Percentiles rank a stretch among this genome's conserved stretches.
phyloP scores from a whole-genome alignment of 106 monocot species.

The Platanthera guangdongensis region DNA sequence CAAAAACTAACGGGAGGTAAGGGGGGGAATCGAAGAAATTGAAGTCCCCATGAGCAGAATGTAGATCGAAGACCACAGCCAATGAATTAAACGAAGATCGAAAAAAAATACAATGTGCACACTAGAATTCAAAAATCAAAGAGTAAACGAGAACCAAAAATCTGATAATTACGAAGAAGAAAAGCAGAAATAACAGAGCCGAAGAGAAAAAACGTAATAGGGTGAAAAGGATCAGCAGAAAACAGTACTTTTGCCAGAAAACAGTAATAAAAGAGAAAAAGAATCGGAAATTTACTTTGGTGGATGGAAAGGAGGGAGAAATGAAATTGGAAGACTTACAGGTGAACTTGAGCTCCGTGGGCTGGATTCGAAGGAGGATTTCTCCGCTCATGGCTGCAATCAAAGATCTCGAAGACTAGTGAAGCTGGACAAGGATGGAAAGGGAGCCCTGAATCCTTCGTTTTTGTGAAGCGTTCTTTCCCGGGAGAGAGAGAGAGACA shows the following conservation, averaged over 20 bases:
- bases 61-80: too few species aligned
- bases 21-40: too few species aligned
- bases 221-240: too few species aligned
- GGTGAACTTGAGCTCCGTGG: constrained; percentile 15
- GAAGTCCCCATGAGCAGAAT: too few species aligned
- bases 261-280: too few species aligned
- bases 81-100: too few species aligned
- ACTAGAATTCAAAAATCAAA: too few species aligned
- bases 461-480: not conserved
- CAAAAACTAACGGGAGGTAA: too few species aligned
- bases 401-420: not conserved
- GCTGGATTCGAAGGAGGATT: constrained; percentile 13
- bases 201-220: too few species aligned
- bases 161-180: not conserved
- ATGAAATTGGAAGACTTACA: not conserved
- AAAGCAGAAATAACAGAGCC: not conserved
- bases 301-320: too few species aligned
- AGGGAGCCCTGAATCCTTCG: not conserved
- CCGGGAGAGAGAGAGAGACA: not conserved
- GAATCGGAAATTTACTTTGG: too few species aligned
- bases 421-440: not conserved
- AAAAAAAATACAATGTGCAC: not conserved
- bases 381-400: constrained; percentile 12
- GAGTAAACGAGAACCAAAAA: not conserved
- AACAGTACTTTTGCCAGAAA: too few species aligned